Conservation (phyloP, 306 rosid genomes). For the Prunus mira region DNA sequence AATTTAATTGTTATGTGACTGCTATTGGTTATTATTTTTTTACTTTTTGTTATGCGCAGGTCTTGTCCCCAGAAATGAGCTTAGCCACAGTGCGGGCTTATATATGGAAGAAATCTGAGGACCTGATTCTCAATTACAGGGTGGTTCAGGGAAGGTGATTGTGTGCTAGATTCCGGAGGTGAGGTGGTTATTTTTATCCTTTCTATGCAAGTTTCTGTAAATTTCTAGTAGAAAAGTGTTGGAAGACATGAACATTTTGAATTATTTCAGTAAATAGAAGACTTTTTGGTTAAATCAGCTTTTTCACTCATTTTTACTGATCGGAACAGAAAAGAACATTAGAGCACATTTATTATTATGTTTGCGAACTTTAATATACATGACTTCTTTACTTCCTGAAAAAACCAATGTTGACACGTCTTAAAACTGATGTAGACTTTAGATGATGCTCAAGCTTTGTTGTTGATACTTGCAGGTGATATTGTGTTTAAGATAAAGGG, state of each 20-base stretch:
- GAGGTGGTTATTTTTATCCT: slow-evolving; percentile 16
- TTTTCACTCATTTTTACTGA: not conserved
- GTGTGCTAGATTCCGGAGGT: slow-evolving; percentile 16
- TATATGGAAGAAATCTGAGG: slow-evolving; percentile 95
- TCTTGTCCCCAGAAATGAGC: slow-evolving; percentile 83
- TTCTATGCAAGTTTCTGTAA: not conserved
- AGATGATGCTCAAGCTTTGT: not conserved
- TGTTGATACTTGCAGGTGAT: slow-evolving; percentile 45
- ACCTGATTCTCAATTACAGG: slow-evolving; percentile 83
- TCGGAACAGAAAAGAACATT: too few relatives aligned
- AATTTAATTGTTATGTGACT: not conserved
- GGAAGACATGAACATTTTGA: not conserved
- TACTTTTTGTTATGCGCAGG: slow-evolving; percentile 47
- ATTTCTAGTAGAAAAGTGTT: not conserved
- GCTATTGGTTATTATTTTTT: slow-evolving; percentile 15
- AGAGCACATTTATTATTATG: not conserved
- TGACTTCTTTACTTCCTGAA: not conserved
- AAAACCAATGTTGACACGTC: not conserved
- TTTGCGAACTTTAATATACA: not conserved
- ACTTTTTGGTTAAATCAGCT: not conserved
- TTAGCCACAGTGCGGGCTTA: slow-evolving; percentile 93
- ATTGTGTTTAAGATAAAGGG: slow-evolving; percentile 36
- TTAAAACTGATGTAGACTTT: not conserved
- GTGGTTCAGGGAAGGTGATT: slow-evolving; percentile 81
- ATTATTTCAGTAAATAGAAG: not conserved